Conservation (phyloP, 2,329 filamentous ascomycete species). For the Ceratocystis alfenasii region DNA sequence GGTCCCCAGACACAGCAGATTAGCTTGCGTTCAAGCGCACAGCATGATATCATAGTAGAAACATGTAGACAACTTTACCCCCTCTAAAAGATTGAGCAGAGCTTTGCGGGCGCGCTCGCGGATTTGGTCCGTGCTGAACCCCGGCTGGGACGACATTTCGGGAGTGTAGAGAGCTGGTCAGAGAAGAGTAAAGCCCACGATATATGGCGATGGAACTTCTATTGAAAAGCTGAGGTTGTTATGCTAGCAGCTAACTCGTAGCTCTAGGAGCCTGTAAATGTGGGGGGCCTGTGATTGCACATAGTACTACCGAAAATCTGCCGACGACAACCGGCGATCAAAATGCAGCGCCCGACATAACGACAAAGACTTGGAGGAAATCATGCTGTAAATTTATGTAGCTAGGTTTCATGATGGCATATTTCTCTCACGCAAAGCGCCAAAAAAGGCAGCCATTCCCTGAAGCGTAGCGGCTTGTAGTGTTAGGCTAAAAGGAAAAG, state of each 20-base stretch:
- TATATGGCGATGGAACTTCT: neutral
- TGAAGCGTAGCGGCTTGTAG: neutral
- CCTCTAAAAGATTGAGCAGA: slow-evolving; percentile 80
- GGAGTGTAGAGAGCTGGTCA: slow-evolving; percentile 24
- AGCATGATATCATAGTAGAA: slow-evolving; percentile 12
- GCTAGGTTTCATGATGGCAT: neutral
- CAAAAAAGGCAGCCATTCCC: neutral
- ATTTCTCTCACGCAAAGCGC: neutral
- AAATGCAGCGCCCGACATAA: too few relatives aligned
- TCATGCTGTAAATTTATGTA: neutral
- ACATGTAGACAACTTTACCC: slow-evolving; percentile 49
- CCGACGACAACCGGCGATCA: neutral
- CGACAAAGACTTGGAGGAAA: neutral
- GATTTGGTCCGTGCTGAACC: slow-evolving; percentile 64
- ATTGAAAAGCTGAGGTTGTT: neutral
- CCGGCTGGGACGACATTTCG: slow-evolving; percentile 56
- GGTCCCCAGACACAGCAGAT: neutral
- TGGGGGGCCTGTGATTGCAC: slow-evolving; percentile 3
- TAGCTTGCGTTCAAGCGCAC: neutral
- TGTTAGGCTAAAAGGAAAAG: neutral
- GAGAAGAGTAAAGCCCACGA: neutral
- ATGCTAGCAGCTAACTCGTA: neutral
- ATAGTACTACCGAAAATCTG: slow-evolving; percentile 1
- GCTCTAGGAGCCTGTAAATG: neutral
- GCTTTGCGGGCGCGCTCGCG: slow-evolving; percentile 76